These are phyloP conservation scores for Rhodotorula kratochvilovae DNA, from an alignment of 768 basidiomycete genomes.

Conservation along the genomic window DNA sequence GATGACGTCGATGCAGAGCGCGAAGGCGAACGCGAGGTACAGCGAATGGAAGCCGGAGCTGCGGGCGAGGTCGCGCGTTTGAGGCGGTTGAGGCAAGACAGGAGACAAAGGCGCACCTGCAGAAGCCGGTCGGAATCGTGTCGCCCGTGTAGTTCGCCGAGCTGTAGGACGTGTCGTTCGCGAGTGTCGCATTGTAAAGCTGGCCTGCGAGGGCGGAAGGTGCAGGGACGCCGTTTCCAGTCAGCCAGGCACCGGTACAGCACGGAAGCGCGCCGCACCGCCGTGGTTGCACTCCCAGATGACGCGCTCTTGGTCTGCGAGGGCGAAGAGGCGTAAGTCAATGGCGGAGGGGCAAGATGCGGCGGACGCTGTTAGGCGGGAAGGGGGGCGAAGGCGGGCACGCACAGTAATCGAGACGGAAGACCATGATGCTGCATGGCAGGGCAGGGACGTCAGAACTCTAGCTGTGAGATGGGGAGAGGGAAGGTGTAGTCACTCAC, in stretches of 20 bases:
- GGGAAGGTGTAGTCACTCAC: background rate
- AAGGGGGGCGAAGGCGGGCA: background rate
- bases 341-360: too few relatives aligned
- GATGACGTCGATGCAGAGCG: slow-evolving; percentile 16
- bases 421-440: slow-evolving; percentile 22
- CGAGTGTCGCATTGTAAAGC: slow-evolving; percentile 23
- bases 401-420: slow-evolving; percentile 29
- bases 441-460: background rate
- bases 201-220: slow-evolving; percentile 6
- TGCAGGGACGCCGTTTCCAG: too few relatives aligned
- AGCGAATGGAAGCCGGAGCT: slow-evolving; percentile 27
- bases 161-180: background rate
- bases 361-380: too few relatives aligned
- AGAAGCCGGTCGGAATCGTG: slow-evolving; percentile 20
- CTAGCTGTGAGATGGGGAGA: background rate
- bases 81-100: too few relatives aligned
- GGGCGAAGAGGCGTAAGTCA: background rate
- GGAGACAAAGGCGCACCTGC: background rate
- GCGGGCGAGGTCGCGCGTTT: background rate
- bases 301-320: slow-evolving; percentile 26
- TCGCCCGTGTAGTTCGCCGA: background rate
- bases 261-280: background rate
- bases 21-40: slow-evolving; percentile 34
- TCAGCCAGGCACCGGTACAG: too few relatives aligned
- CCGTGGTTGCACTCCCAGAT: slow-evolving; percentile 37